A percentile compares a stretch with the other conserved stretches of the same genome.
Evolutionary conservation across 1,284 basidiomycete species (phyloP).

Genomic region (Puccinia hordei): DNA sequence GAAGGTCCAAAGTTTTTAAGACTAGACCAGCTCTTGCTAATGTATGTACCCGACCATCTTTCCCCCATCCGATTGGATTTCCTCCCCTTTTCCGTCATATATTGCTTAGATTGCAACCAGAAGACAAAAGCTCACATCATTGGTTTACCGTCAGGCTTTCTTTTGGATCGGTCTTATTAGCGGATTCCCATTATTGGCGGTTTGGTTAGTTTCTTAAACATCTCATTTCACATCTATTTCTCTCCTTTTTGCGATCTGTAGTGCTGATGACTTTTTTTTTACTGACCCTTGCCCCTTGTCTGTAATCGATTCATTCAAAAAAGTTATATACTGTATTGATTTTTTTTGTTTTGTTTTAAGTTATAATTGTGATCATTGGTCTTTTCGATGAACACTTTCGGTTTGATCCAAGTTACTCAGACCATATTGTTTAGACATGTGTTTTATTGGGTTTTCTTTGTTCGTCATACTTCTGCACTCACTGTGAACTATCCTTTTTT

Average conservation of each 20-base stretch:
- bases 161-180: slow-evolving; percentile 39
- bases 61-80: neutral
- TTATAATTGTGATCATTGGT: neutral
- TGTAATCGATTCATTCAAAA: neutral
- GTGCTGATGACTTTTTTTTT: neutral
- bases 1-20: slow-evolving; percentile 73
- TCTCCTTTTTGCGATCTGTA: neutral
- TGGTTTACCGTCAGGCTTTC: slow-evolving; percentile 12
- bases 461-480: neutral
- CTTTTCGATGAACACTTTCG: neutral
- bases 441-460: neutral
- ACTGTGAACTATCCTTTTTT: neutral
- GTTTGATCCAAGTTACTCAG: no score
- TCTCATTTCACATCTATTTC: neutral
- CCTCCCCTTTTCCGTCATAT: neutral
- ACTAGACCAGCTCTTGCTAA: slow-evolving; percentile 72
- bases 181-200: slow-evolving; percentile 28
- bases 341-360: no score
- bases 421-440: neutral
- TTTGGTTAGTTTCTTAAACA: slow-evolving; percentile 32
- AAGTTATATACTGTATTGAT: slow-evolving; percentile 2
- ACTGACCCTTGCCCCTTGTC: neutral
- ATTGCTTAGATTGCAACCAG: neutral
- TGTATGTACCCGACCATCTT: neutral
- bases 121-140: neutral